A percentile compares a stretch with the other conserved stretches of the same genome.
These are phyloP conservation scores for Cyanophora paradoxa DNA, from an alignment of 78 protist species.

Conservation along the genomic window DNA sequence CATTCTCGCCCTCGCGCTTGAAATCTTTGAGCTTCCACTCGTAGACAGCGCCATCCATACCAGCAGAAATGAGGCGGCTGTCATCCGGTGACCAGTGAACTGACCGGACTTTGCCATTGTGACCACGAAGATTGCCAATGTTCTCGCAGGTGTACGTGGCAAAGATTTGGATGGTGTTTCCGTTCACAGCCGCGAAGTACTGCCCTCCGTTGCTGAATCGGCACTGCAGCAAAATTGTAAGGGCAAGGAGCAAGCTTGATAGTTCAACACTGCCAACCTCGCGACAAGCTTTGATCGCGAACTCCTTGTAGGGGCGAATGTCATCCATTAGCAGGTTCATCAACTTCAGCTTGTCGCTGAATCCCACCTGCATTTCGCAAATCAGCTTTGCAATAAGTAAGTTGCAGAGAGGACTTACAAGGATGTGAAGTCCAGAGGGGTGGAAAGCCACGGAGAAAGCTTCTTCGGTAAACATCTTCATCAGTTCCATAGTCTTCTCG, in stretches of 20 bases:
- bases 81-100: constrained; percentile 21
- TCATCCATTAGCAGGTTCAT: constrained; percentile 51
- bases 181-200: constrained; percentile 44
- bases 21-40: constrained; percentile 38
- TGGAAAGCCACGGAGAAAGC: background rate
- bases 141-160: constrained; percentile 51
- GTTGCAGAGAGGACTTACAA: constrained; percentile 43
- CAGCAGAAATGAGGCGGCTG: background rate
- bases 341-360: constrained; percentile 58
- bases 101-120: constrained; percentile 33
- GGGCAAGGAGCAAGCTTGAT: no score
- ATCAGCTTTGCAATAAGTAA: no score
- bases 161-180: constrained; percentile 42
- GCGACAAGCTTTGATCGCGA: constrained; percentile 34
- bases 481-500: constrained; percentile 28
- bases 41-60: constrained; percentile 76
- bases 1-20: constrained; percentile 37
- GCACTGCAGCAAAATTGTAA: background rate
- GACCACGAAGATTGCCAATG: constrained; percentile 45
- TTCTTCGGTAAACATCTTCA: constrained; percentile 24
- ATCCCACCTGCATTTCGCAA: constrained; percentile 62
- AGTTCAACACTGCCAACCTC: no score
- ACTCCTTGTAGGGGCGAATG: constrained; percentile 34
- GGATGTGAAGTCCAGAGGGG: constrained; percentile 19
- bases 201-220: constrained; percentile 62